phyloP scores from a whole-genome alignment of 2,329 filamentous ascomycete species.

The Epichloe sp. region DNA sequence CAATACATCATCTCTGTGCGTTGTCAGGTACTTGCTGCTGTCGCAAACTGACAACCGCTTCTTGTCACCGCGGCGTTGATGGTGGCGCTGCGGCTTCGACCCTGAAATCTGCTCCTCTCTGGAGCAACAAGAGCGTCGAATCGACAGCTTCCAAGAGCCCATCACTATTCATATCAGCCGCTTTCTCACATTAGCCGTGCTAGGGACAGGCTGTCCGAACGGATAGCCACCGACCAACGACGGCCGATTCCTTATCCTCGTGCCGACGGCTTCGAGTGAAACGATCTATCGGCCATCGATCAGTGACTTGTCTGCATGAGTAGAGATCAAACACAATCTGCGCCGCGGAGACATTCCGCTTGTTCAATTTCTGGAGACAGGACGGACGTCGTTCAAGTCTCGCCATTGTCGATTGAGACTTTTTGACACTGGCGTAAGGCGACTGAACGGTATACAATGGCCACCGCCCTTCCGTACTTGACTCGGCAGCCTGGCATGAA shows the following conservation, averaged over 20 bases:
- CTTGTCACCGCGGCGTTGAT: conserved; percentile 2
- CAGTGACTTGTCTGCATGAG: neutral
- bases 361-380: neutral
- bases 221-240: conserved; percentile 2
- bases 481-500: conserved; percentile 25
- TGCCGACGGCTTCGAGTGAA: neutral
- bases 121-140: conserved; percentile 10
- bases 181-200: neutral
- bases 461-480: conserved; percentile 29
- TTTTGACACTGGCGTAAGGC: neutral
- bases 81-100: conserved; percentile 1
- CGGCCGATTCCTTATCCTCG: neutral
- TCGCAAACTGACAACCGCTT: conserved; percentile 1
- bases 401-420: neutral
- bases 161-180: neutral
- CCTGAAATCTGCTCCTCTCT: neutral
- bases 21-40: conserved; percentile 1
- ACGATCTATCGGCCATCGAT: neutral
- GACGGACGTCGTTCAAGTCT: neutral
- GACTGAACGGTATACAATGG: conserved; percentile 17
- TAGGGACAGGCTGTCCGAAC: neutral
- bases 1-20: neutral
- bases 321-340: neutral
- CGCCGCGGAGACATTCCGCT: neutral
- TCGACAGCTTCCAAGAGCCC: conserved; percentile 6